These are phyloP conservation scores for Cyanidioschyzon merolae DNA, from an alignment of 23 red algal species.

Conservation along the genomic window DNA sequence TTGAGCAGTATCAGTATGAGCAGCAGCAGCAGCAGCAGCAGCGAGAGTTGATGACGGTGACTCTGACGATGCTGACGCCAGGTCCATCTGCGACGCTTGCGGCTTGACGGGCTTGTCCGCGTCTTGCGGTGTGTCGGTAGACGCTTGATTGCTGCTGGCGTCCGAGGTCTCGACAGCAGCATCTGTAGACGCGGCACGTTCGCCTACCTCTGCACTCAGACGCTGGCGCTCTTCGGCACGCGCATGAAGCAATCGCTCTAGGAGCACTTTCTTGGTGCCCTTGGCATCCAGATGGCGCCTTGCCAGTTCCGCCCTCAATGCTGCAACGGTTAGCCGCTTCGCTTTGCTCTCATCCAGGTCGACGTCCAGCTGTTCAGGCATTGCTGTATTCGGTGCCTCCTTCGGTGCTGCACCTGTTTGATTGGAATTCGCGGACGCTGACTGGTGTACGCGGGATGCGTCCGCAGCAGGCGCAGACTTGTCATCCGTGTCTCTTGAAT, in stretches of 20 bases:
- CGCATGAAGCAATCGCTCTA: constrained; percentile 5
- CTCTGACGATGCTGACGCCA: no score
- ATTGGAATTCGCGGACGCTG: background rate
- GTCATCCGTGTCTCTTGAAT: background rate
- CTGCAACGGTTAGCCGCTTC: background rate
- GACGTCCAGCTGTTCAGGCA: background rate
- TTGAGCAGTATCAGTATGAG: background rate
- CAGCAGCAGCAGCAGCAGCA: background rate
- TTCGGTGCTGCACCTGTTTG: background rate
- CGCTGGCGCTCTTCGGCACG: background rate
- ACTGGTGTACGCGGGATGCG: background rate
- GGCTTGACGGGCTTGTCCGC: no score
- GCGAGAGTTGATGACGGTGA: no score
- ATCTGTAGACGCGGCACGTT: background rate
- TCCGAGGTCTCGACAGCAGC: background rate
- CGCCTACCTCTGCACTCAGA: background rate
- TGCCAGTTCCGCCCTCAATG: background rate
- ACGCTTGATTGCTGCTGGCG: background rate
- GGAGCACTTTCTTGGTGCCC: background rate
- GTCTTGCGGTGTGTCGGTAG: no score
- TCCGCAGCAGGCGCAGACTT: background rate
- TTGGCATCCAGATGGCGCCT: background rate
- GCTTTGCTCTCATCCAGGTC: background rate
- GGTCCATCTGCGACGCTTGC: no score
- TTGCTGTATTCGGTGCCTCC: background rate